Percentiles rank a stretch among this genome's conserved stretches.
These are phyloP conservation scores for Nemophila menziesii DNA, from an alignment of 257 asterid genomes.

Conservation along the genomic window DNA sequence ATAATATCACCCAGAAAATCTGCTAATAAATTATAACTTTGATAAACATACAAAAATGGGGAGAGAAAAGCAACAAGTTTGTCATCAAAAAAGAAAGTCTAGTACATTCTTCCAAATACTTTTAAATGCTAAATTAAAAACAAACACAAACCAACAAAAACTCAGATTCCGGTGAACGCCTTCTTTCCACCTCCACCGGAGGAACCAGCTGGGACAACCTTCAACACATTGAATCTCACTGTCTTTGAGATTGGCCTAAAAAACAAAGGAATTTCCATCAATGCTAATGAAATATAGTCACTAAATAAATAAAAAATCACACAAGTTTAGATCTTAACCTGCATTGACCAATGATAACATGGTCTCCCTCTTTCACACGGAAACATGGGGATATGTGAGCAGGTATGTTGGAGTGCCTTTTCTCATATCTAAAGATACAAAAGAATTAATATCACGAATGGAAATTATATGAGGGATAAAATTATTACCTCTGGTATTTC, in stretches of 20 bases:
- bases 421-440: constrained; percentile 41
- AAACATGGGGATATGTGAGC: constrained; percentile 83
- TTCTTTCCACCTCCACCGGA: constrained; percentile 81
- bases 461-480: background rate
- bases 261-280: background rate
- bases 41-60: background rate
- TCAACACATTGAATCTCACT: constrained; percentile 70
- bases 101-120: background rate
- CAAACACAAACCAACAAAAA: background rate
- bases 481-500: constrained; percentile 53
- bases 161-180: constrained; percentile 68
- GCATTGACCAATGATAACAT: constrained; percentile 78
- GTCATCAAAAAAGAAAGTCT: background rate
- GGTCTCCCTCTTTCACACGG: constrained; percentile 78
- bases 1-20: no score
- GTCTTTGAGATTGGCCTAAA: constrained; percentile 80
- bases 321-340: constrained; percentile 24
- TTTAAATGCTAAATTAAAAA: background rate
- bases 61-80: background rate
- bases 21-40: no score
- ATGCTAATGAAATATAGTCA: background rate
- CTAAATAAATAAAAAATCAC: background rate
- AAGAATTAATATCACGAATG: background rate
- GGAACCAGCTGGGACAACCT: constrained; percentile 80
- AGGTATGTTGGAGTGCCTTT: constrained; percentile 71